Evolutionary conservation across 495 filamentous ascomycete genomes (phyloP).

Genomic region (Thermochaetoides thermophila): DNA sequence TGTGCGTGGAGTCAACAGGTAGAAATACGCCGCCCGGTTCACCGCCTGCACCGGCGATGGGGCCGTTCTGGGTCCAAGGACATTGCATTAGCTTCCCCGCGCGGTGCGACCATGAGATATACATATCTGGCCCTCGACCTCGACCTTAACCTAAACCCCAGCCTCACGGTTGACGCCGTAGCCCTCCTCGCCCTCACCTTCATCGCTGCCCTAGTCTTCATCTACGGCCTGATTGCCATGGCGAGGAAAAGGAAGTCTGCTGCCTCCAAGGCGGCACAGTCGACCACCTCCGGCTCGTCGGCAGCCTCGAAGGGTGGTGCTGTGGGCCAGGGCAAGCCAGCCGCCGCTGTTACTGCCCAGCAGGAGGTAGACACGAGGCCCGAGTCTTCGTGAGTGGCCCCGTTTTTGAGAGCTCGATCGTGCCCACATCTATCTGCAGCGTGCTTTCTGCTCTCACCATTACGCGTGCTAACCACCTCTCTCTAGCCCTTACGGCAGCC

Average conservation of each 20-base stretch:
- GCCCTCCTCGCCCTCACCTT: slow-evolving; percentile 16
- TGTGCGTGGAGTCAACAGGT: background rate
- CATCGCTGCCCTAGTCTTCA: slow-evolving; percentile 9
- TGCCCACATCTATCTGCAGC: too few species aligned
- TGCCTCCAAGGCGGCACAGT: slow-evolving; percentile 7
- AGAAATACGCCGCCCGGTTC: slow-evolving; percentile 5
- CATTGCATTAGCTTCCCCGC: slow-evolving; percentile 4
- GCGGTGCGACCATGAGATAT: slow-evolving; percentile 9
- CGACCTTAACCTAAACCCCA: slow-evolving; percentile 11
- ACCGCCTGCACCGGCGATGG: too few species aligned
- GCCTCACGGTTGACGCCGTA: slow-evolving; percentile 17
- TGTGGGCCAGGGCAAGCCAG: slow-evolving; percentile 1
- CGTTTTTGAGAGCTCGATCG: too few species aligned
- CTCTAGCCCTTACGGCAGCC: slow-evolving; percentile 18
- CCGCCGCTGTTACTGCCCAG: slow-evolving; percentile 2
- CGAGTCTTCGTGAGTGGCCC: slow-evolving; percentile 17
- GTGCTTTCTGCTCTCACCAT: background rate
- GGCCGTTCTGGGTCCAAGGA: slow-evolving; percentile 1
- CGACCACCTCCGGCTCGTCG: slow-evolving; percentile 1
- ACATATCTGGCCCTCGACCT: too few species aligned
- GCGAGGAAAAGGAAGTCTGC: slow-evolving; percentile 17
- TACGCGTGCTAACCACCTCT: slow-evolving; percentile 3
- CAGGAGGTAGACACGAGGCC: slow-evolving; percentile 16
- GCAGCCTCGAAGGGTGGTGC: slow-evolving; percentile 3
- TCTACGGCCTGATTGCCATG: slow-evolving; percentile 9